Evolutionary conservation across 371 early-diverging fungal species (phyloP).

Genomic region (Phascolomyces articulosus): DNA sequence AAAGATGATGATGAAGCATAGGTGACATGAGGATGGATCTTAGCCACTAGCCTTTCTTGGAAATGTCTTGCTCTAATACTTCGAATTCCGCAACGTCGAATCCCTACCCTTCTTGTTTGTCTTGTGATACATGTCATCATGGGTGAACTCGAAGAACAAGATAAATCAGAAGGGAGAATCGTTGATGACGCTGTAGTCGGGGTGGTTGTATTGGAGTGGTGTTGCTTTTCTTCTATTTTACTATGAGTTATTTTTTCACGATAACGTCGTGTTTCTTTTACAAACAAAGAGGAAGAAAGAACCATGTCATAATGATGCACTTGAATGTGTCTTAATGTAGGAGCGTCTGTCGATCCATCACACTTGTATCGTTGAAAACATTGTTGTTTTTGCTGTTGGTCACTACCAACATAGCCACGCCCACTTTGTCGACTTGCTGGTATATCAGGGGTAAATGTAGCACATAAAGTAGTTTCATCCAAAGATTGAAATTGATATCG

Average conservation of each 20-base stretch:
- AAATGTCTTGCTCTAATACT: neutral
- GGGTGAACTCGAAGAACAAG: neutral
- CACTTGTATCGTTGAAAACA: conserved; percentile 12
- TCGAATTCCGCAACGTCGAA: conserved; percentile 11
- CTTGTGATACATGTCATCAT: neutral
- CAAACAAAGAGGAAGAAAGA: neutral
- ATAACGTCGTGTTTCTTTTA: neutral
- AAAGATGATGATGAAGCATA: neutral
- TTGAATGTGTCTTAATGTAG: conserved; percentile 7
- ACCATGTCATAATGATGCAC: neutral
- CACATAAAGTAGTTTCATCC: conserved; percentile 14
- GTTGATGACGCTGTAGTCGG: too few species aligned
- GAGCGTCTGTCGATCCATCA: conserved; percentile 8
- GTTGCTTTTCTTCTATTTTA: neutral
- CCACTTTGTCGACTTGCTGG: too few species aligned
- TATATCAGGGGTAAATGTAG: conserved; percentile 8
- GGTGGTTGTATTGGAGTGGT: too few species aligned
- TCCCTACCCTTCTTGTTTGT: conserved; percentile 1
- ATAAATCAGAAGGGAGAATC: too few species aligned
- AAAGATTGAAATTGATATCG: conserved; percentile 7
- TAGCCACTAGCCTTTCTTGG: conserved; percentile 3
- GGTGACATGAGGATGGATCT: neutral
- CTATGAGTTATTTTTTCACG: too few species aligned
- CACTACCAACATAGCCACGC: neutral
- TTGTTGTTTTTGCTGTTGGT: neutral